Evolutionary conservation across 164 flowering plant species (phyloP).

Genomic region (Vitis cinerea): DNA sequence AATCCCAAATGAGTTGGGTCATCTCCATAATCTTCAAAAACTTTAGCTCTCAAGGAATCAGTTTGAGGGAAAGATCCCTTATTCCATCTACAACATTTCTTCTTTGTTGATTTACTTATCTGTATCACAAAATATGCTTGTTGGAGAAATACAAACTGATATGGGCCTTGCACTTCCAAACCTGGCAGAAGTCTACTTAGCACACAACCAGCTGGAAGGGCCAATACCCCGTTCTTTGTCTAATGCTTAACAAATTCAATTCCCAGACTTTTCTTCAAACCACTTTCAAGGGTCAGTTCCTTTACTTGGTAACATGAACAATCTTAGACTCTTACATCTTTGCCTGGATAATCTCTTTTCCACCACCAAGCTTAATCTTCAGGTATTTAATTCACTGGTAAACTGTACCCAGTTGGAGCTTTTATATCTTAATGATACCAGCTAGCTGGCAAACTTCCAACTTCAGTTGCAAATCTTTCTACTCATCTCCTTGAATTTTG

Average conservation of each 20-base stretch:
- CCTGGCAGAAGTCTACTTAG: slow-evolving; percentile 4
- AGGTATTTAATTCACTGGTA: slow-evolving; percentile 4
- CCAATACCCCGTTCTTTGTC: slow-evolving; percentile 4
- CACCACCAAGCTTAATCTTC: slow-evolving; percentile 6
- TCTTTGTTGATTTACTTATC: slow-evolving; percentile 7
- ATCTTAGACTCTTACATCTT: slow-evolving; percentile 2
- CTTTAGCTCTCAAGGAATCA: slow-evolving; percentile 13
- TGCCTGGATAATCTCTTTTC: slow-evolving; percentile 9
- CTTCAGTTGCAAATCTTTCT: slow-evolving; percentile 11
- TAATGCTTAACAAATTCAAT: slow-evolving; percentile 10
- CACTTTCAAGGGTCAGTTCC: slow-evolving; percentile 12
- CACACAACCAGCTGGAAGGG: slow-evolving; percentile 2
- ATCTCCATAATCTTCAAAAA: neutral
- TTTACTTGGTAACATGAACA: neutral
- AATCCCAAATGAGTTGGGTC: slow-evolving; percentile 6
- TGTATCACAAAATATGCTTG: neutral
- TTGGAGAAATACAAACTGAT: slow-evolving; percentile 5
- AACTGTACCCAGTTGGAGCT: slow-evolving; percentile 1
- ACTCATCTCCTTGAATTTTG: slow-evolving; percentile 9
- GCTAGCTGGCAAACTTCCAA: slow-evolving; percentile 13
- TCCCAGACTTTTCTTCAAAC: slow-evolving; percentile 18
- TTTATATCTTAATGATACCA: neutral
- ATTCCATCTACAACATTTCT: slow-evolving; percentile 9
- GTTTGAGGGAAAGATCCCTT: slow-evolving; percentile 4
- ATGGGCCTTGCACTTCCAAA: slow-evolving; percentile 10